These are phyloP conservation scores for Colletotrichum endophyticum DNA, from an alignment of 2,329 filamentous ascomycete species.

Conservation along the genomic window DNA sequence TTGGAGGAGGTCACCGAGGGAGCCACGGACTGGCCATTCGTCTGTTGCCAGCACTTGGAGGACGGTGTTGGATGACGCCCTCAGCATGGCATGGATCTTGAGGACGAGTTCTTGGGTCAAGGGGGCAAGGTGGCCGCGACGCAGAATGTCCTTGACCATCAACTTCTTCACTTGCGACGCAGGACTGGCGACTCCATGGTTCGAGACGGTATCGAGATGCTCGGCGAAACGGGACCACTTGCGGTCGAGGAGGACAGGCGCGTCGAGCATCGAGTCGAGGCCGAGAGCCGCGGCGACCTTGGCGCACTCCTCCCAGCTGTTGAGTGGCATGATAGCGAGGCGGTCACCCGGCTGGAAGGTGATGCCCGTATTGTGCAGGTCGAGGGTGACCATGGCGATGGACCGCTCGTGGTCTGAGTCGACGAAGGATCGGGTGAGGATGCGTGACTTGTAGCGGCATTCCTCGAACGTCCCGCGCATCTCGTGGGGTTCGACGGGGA, in stretches of 20 bases:
- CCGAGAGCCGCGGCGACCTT: slow-evolving; percentile 58
- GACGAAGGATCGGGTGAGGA: slow-evolving; percentile 50
- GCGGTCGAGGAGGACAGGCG: slow-evolving; percentile 39
- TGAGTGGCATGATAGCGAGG: slow-evolving; percentile 59
- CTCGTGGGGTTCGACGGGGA: slow-evolving; percentile 54
- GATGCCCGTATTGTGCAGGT: slow-evolving; percentile 57
- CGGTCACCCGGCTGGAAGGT: slow-evolving; percentile 59
- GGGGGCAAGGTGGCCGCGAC: slow-evolving; percentile 55
- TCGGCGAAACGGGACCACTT: slow-evolving; percentile 53
- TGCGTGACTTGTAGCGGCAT: slow-evolving; percentile 52
- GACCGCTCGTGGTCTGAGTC: slow-evolving; percentile 50
- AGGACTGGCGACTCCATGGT: slow-evolving; percentile 20
- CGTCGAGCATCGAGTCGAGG: slow-evolving; percentile 50
- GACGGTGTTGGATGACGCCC: slow-evolving; percentile 54
- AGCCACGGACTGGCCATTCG: slow-evolving; percentile 57
- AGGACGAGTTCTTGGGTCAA: slow-evolving; percentile 57
- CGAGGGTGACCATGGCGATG: slow-evolving; percentile 54
- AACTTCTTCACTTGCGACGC: slow-evolving; percentile 31
- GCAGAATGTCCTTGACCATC: slow-evolving; percentile 53
- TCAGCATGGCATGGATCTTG: slow-evolving; percentile 51
- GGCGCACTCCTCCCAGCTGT: slow-evolving; percentile 58
- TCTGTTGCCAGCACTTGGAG: slow-evolving; percentile 52
- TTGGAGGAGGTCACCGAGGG: slow-evolving; percentile 55
- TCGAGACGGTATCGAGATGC: slow-evolving; percentile 46
- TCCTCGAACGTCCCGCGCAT: slow-evolving; percentile 62